phyloP scores from a whole-genome alignment of 2,329 filamentous ascomycete species.

The Whalleya microplaca region DNA sequence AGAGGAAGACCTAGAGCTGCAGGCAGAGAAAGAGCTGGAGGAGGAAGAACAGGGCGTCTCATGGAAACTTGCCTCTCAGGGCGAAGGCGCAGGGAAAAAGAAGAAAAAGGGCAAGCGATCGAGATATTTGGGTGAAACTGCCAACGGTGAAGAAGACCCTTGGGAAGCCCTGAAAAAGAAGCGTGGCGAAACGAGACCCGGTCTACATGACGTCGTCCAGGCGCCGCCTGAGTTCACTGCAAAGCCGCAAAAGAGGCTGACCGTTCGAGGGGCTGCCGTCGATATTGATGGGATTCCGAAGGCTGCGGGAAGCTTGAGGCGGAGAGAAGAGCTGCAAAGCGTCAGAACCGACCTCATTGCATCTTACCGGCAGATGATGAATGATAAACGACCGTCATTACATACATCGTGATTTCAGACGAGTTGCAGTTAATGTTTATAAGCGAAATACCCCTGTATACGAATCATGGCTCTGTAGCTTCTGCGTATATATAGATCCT shows the following conservation, averaged over 20 bases:
- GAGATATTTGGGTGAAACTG: slow-evolving; percentile 45
- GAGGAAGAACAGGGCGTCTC: slow-evolving; percentile 57
- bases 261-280: slow-evolving; percentile 66
- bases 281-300: slow-evolving; percentile 72
- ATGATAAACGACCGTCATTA: slow-evolving; percentile 41
- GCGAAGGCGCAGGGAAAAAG: slow-evolving; percentile 46
- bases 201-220: slow-evolving; percentile 64
- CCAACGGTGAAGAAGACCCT: slow-evolving; percentile 67
- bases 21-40: slow-evolving; percentile 65
- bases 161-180: slow-evolving; percentile 76
- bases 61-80: slow-evolving; percentile 51
- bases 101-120: slow-evolving; percentile 48
- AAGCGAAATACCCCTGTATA: slow-evolving; percentile 14
- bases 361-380: slow-evolving; percentile 73
- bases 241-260: slow-evolving; percentile 65
- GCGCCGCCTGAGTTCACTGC: slow-evolving; percentile 76
- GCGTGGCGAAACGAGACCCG: slow-evolving; percentile 58
- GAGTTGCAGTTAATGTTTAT: background rate
- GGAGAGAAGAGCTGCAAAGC: slow-evolving; percentile 72
- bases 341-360: slow-evolving; percentile 74
- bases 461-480: background rate
- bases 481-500: background rate
- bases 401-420: slow-evolving; percentile 17
- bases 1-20: slow-evolving; percentile 67
- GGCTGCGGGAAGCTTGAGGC: slow-evolving; percentile 69